phyloP scores from a whole-genome alignment of 345 rosid species.

The Arabis hirsuta region DNA sequence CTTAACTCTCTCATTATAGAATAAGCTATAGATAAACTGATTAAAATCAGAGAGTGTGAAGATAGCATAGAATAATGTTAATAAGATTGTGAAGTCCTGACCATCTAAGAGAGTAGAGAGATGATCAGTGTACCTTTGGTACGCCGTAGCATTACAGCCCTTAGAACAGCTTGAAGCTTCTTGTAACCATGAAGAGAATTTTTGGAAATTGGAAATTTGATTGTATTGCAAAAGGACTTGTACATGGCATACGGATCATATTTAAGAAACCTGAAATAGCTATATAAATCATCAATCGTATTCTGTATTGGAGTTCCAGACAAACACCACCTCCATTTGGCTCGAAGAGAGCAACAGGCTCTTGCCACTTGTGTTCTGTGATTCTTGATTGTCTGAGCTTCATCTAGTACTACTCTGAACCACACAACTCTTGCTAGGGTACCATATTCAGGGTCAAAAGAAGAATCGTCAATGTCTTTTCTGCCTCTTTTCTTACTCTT shows the following conservation, averaged over 20 bases:
- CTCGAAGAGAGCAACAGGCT: constrained; percentile 93
- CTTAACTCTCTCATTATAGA: constrained; percentile 12
- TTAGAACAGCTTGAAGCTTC: constrained; percentile 90
- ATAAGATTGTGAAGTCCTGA: constrained; percentile 41
- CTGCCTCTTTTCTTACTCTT: constrained; percentile 75
- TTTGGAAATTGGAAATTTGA: constrained; percentile 77
- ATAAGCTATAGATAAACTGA: constrained; percentile 1
- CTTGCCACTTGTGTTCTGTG: constrained; percentile 96
- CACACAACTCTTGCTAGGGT: constrained; percentile 81
- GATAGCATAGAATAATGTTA: constrained; percentile 28
- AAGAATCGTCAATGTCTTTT: constrained; percentile 57
- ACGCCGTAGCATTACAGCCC: constrained; percentile 94
- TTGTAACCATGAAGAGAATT: constrained; percentile 78
- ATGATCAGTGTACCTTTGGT: constrained; percentile 70
- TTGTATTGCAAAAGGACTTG: constrained; percentile 61
- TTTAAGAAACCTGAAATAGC: constrained; percentile 94
- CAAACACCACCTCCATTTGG: constrained; percentile 96
- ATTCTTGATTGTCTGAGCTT: constrained; percentile 98
- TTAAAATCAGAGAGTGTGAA: constrained; percentile 10
- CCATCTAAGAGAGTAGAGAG: constrained; percentile 27
- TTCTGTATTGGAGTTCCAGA: constrained; percentile 99
- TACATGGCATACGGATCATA: constrained; percentile 82
- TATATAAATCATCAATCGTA: constrained; percentile 84
- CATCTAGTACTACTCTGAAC: constrained; percentile 91
- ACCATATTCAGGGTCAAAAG: constrained; percentile 66